A percentile compares a stretch with the other conserved stretches of the same genome.
Evolutionary conservation across 257 asterid genomes (phyloP).

Genomic region (Solanum ahanhuiri): DNA sequence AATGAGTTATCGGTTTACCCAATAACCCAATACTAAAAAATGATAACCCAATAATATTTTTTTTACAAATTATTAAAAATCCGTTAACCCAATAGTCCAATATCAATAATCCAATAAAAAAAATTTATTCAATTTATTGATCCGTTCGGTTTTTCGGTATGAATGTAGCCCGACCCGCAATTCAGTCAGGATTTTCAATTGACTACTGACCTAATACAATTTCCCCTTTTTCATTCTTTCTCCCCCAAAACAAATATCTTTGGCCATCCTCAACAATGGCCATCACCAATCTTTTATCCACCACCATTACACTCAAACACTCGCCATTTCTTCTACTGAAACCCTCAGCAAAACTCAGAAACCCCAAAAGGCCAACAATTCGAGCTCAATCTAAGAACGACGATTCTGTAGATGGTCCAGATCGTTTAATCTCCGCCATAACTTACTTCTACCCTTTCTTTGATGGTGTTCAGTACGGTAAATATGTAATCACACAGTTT

Average conservation of each 20-base stretch:
- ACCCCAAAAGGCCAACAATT: slow-evolving; percentile 13
- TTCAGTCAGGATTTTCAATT: neutral
- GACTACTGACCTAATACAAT: neutral
- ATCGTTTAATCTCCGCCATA: slow-evolving; percentile 82
- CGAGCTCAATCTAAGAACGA: slow-evolving; percentile 45
- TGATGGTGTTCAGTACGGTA: slow-evolving; percentile 92
- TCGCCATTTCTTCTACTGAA: neutral
- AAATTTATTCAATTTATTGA: no score
- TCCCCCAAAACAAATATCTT: neutral
- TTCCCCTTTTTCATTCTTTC: neutral
- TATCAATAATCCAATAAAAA: no score
- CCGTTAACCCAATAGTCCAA: no score
- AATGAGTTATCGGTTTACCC: no score
- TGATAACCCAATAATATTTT: no score
- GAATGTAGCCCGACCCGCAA: neutral
- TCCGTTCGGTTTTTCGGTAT: neutral
- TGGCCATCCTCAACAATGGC: slow-evolving; percentile 26
- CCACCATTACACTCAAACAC: slow-evolving; percentile 6
- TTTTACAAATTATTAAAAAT: no score
- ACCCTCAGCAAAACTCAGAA: slow-evolving; percentile 9
- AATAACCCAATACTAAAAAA: no score
- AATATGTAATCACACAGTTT: slow-evolving; percentile 69
- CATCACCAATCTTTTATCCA: slow-evolving; percentile 32
- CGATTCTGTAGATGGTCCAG: slow-evolving; percentile 61
- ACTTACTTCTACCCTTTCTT: slow-evolving; percentile 92